Evolutionary conservation across 148 eudicot species (phyloP), one percentile per base, ranked within the genome.

Genomic region (Spergularia bocconei): DNA sequence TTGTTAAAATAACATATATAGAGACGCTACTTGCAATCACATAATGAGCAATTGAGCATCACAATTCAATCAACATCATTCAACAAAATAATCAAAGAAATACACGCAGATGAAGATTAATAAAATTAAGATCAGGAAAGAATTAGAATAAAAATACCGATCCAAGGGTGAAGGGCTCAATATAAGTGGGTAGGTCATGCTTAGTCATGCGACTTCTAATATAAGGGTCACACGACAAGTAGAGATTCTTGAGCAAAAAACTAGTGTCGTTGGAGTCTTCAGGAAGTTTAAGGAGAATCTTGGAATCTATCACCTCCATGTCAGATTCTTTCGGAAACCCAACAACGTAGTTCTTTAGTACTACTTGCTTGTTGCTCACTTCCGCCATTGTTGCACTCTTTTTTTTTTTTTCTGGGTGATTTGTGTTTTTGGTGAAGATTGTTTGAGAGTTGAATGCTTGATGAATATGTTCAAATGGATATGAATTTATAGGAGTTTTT

Each of bases 221-320:
- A 44, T 84, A 86, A 7, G 90, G 88, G 25, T 87, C 90, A 53
- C 88, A 87, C 0, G 90, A 85, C 62, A 87, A 76, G 71, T 85
- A 85, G 10, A 85, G 84, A 47, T 88, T 88, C 83, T 85, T 88
- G 4, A 87, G 68, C 39, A 87, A 69, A 71, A 83, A 67, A 5
- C 63, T 70, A 4, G 58, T 78, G n/a, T 50, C 63, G 54, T 75
- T 61, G 36, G 76, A 80, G 66, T 70, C 69, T 69, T 81, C 81
- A 10, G 87, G 82, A 75, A 87, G 17, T 50, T 83, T 81, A 6
- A 85, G 79, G 25, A n/a, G 58, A 3, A 74, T 80, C 14, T 67
- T 67, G 11, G 55, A 47, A 16, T 67, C 63, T 11, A 0, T 74
- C 11, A 85, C 4, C 6, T 79, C 76, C 78, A 87, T 63, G 79